phyloP scores from a whole-genome alignment of 352 stramenopile genomes.

The Phytophthora podocarpi region DNA sequence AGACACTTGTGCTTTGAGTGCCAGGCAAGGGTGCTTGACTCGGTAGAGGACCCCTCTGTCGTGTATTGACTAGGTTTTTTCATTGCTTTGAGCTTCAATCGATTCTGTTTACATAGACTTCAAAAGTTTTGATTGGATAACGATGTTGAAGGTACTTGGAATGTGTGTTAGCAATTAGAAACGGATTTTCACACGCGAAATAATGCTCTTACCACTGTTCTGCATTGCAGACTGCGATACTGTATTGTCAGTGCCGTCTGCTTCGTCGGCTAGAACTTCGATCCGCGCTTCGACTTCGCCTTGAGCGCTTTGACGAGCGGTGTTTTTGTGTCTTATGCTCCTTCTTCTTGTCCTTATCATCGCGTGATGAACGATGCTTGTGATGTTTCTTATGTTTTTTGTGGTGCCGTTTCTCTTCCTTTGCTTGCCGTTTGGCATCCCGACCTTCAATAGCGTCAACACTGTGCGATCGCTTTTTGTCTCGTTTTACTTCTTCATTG shows the following conservation, averaged over 20 bases:
- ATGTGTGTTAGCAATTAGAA: not conserved
- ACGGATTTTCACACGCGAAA: constrained; percentile 2
- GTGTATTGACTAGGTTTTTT: constrained; percentile 44
- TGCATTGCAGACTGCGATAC: too few relatives aligned
- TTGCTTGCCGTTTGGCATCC: constrained; percentile 13
- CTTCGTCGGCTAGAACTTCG: constrained; percentile 14
- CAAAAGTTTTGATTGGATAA: constrained; percentile 1
- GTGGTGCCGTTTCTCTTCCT: constrained; percentile 34
- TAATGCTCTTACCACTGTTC: not conserved
- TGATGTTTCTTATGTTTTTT: constrained; percentile 49
- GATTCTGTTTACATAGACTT: constrained; percentile 46
- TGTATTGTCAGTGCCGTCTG: constrained; percentile 8
- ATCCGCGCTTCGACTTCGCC: constrained; percentile 27
- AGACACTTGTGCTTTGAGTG: constrained; percentile 25
- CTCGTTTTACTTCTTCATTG: not conserved
- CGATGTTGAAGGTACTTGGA: not conserved
- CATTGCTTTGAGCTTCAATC: constrained; percentile 38
- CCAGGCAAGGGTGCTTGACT: constrained; percentile 27
- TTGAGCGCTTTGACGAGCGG: constrained; percentile 31
- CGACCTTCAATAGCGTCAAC: not conserved
- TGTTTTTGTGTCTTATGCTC: constrained; percentile 37
- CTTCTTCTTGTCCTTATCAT: constrained; percentile 30
- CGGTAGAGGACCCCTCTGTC: constrained; percentile 26
- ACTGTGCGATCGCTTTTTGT: constrained; percentile 18
- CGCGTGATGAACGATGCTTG: constrained; percentile 35